Conservation (phyloP, 441 rosid genomes). For the Gossypium davidsonii region DNA sequence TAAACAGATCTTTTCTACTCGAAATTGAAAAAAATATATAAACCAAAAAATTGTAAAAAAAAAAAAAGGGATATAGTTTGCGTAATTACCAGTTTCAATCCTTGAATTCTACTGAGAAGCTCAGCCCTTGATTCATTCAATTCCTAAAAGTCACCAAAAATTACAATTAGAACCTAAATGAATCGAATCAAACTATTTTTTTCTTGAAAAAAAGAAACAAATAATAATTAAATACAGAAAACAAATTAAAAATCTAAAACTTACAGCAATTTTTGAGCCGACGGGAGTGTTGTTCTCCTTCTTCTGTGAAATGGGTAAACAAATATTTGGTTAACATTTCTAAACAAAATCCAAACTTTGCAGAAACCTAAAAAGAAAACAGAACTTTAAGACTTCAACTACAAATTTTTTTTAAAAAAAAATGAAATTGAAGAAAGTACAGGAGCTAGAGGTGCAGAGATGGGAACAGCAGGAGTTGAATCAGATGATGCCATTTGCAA, state of each 20-base stretch:
- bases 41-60: background rate
- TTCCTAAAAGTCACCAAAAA: conserved; percentile 35
- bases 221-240: background rate
- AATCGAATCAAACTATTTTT: background rate
- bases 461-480: conserved; percentile 30
- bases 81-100: conserved; percentile 65
- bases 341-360: background rate
- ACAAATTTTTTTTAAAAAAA: background rate
- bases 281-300: conserved; percentile 51
- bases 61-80: background rate
- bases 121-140: conserved; percentile 77
- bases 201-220: background rate
- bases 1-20: background rate
- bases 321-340: background rate
- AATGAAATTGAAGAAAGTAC: background rate
- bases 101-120: conserved; percentile 70
- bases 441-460: conserved; percentile 41
- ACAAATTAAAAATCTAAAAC: background rate
- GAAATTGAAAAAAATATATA: background rate
- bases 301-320: conserved; percentile 39
- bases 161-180: background rate
- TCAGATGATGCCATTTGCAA: conserved; percentile 44
- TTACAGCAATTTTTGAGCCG: conserved; percentile 62
- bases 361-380: background rate
- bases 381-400: background rate